These are phyloP conservation scores for Vaucheria bursata DNA, from an alignment of 352 stramenopile species.

Conservation along the genomic window DNA sequence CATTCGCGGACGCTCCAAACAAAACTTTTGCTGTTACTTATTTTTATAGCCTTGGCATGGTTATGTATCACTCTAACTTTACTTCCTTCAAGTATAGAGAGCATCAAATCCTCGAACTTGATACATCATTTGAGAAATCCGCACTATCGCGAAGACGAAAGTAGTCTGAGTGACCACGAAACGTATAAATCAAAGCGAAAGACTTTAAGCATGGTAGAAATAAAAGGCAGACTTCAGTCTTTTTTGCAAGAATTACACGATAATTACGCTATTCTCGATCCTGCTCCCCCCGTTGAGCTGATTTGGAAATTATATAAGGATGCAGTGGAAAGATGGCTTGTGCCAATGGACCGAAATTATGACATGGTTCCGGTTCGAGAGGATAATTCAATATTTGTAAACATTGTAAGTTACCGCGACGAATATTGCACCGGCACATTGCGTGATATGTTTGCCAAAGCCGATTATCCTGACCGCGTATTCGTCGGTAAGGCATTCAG, in stretches of 20 bases:
- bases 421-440: slow-evolving; percentile 67
- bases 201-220: not conserved
- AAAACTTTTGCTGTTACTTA: not conserved
- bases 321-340: slow-evolving; percentile 15
- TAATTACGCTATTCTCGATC: not conserved
- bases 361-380: slow-evolving; percentile 18
- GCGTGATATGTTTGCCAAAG: slow-evolving; percentile 53
- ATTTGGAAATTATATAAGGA: slow-evolving; percentile 37
- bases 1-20: no score
- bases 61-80: not conserved
- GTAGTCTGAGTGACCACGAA: not conserved
- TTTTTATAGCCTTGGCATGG: not conserved
- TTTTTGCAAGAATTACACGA: not conserved
- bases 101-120: not conserved
- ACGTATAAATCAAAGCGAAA: not conserved
- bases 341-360: slow-evolving; percentile 20
- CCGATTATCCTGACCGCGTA: slow-evolving; percentile 54
- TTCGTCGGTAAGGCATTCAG: no score
- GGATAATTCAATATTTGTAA: slow-evolving; percentile 63
- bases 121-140: not conserved
- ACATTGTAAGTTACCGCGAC: slow-evolving; percentile 65
- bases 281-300: not conserved
- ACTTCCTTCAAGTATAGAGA: not conserved
- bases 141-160: not conserved
- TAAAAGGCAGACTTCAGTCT: not conserved